Evolutionary conservation across 2,329 filamentous ascomycete genomes (phyloP).

Genomic region (Fusarium cicatricum): DNA sequence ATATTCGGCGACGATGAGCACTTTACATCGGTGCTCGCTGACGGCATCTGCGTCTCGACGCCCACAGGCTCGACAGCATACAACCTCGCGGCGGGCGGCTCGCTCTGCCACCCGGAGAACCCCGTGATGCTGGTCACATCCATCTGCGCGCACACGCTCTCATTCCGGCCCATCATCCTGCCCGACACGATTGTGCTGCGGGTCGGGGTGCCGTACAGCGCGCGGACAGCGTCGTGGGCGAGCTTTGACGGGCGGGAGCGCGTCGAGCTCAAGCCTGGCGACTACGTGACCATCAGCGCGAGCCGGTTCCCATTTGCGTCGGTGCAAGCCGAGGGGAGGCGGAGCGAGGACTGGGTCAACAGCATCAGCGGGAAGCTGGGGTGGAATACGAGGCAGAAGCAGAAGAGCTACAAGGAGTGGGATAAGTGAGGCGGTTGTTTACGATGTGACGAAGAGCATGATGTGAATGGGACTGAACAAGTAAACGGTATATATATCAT

Average conservation of each 20-base stretch:
- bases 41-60: constrained; percentile 92
- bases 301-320: constrained; percentile 82
- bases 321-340: constrained; percentile 73
- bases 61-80: constrained; percentile 96
- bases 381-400: constrained; percentile 82
- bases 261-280: constrained; percentile 78
- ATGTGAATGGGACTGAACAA: neutral
- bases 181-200: constrained; percentile 95
- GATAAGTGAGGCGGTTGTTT: constrained; percentile 40
- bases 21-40: constrained; percentile 91
- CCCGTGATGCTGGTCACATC: constrained; percentile 94
- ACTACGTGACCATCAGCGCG: constrained; percentile 86
- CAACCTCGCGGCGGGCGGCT: constrained; percentile 94
- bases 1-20: constrained; percentile 95
- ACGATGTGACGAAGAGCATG: neutral
- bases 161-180: constrained; percentile 94
- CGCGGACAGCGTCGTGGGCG: constrained; percentile 91
- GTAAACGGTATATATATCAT: neutral
- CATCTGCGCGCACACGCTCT: constrained; percentile 93
- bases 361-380: constrained; percentile 81
- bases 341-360: constrained; percentile 83
- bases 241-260: constrained; percentile 95
- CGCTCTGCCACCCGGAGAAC: constrained; percentile 94
- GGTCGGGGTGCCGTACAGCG: constrained; percentile 93
- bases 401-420: constrained; percentile 68